Conservation (phyloP, 108 stramenopile genomes). For the Stephanodiscus minutulus region DNA sequence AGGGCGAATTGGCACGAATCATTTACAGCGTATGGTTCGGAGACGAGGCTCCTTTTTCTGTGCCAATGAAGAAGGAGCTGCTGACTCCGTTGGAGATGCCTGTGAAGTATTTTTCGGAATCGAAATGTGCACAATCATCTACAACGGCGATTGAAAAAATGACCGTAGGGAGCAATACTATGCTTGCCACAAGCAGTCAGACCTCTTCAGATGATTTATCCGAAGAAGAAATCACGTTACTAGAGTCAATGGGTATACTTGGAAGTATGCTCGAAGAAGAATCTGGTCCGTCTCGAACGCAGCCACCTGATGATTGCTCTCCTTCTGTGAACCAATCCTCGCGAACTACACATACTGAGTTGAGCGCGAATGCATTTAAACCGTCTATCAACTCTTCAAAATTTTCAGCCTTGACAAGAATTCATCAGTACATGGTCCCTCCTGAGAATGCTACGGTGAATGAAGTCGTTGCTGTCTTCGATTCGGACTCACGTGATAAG, state of each 20-base stretch:
- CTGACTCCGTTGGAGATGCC: slow-evolving; percentile 8
- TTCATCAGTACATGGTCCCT: not conserved
- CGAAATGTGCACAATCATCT: no score
- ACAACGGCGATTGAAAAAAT: no score
- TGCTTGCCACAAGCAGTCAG: not conserved
- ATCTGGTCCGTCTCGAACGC: not conserved
- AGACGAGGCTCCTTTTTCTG: slow-evolving; percentile 9
- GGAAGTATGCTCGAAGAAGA: not conserved
- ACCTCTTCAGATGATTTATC: not conserved
- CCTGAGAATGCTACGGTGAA: not conserved
- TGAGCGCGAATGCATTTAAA: not conserved
- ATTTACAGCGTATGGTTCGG: slow-evolving; percentile 16
- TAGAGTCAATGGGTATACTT: slow-evolving; percentile 7
- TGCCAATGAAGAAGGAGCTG: slow-evolving; percentile 8
- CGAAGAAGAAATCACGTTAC: slow-evolving; percentile 1
- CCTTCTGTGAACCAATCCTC: not conserved
- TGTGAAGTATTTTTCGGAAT: not conserved
- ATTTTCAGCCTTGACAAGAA: not conserved
- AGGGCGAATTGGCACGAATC: slow-evolving; percentile 1
- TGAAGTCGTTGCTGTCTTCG: not conserved
- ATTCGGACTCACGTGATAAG: not conserved
- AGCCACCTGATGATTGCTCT: not conserved
- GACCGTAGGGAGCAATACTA: no score
- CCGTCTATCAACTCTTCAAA: not conserved
- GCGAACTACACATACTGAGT: not conserved